Conservation (phyloP, 2,329 filamentous ascomycete genomes). For the Malbranchea zuffiana region DNA sequence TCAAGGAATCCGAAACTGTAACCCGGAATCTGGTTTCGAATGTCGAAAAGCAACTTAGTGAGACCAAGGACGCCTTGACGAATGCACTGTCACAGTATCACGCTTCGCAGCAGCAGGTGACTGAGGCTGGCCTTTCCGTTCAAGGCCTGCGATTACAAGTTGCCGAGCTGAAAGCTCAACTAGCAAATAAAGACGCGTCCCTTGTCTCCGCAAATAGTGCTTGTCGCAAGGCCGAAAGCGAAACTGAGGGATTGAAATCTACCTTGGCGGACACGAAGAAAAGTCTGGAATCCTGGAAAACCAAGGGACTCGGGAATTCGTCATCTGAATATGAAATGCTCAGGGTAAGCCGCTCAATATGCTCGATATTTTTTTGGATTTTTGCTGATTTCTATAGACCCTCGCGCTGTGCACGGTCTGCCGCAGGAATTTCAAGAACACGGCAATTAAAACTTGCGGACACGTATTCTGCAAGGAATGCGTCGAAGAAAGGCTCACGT, state of each 20-base stretch:
- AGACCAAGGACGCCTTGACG: constrained; percentile 69
- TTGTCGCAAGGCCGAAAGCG: constrained; percentile 52
- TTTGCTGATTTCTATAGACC: constrained; percentile 37
- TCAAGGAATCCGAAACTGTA: constrained; percentile 80
- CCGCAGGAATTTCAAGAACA: constrained; percentile 87
- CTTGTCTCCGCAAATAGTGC: constrained; percentile 52
- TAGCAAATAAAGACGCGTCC: constrained; percentile 65
- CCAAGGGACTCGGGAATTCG: constrained; percentile 68
- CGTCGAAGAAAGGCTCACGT: constrained; percentile 77
- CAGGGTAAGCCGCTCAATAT: constrained; percentile 51
- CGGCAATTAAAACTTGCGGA: constrained; percentile 82
- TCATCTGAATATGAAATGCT: constrained; percentile 76
- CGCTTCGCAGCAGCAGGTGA: constrained; percentile 58
- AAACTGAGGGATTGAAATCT: constrained; percentile 68
- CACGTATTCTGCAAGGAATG: constrained; percentile 89
- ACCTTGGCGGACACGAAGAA: constrained; percentile 69
- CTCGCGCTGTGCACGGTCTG: constrained; percentile 86
- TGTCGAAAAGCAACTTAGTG: constrained; percentile 79
- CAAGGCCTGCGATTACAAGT: constrained; percentile 69
- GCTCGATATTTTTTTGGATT: constrained; percentile 9
- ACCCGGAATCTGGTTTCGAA: constrained; percentile 67
- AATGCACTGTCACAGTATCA: constrained; percentile 61
- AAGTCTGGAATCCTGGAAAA: constrained; percentile 75
- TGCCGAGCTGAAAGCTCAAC: constrained; percentile 59
- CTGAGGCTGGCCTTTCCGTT: constrained; percentile 57